These are phyloP conservation scores for Nemania serpens DNA, from an alignment of 2,329 filamentous ascomycete genomes.

Conservation along the genomic window DNA sequence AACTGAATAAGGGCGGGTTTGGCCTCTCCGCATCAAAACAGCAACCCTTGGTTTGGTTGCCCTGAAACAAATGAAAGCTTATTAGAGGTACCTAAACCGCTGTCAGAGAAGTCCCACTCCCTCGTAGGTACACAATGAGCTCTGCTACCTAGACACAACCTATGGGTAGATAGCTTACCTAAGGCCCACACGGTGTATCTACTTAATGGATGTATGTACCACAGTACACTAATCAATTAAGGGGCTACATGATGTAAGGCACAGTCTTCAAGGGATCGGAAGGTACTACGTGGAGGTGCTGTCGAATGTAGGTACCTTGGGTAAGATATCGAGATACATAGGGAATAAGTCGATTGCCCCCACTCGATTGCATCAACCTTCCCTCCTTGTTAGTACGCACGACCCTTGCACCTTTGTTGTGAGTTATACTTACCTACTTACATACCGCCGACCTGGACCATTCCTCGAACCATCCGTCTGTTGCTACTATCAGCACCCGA, in stretches of 20 bases:
- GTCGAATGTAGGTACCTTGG: too few relatives aligned
- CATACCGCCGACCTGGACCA: slow-evolving; percentile 11
- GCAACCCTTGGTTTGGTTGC: background rate
- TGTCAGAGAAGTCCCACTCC: too few relatives aligned
- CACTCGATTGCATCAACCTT: slow-evolving; percentile 38
- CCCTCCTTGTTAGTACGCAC: slow-evolving; percentile 21
- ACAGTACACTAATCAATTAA: background rate
- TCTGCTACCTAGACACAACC: too few relatives aligned
- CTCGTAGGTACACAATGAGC: background rate
- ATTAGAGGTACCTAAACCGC: background rate
- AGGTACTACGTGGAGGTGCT: too few relatives aligned
- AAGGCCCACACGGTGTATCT: too few relatives aligned
- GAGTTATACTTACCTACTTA: background rate
- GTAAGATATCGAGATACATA: too few relatives aligned
- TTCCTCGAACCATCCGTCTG: slow-evolving; percentile 2
- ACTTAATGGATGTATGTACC: too few relatives aligned
- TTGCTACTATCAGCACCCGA: slow-evolving; percentile 18
- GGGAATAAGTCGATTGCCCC: slow-evolving; percentile 15
- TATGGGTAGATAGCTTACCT: too few relatives aligned
- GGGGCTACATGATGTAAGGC: background rate
- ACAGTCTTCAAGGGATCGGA: too few relatives aligned
- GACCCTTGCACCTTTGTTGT: too few relatives aligned
- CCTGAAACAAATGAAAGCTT: slow-evolving; percentile 4
- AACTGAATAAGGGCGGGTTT: too few relatives aligned
- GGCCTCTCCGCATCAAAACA: too few relatives aligned